These are phyloP conservation scores for Marasmius oreades DNA, from an alignment of 1,284 basidiomycete genomes.

Conservation along the genomic window DNA sequence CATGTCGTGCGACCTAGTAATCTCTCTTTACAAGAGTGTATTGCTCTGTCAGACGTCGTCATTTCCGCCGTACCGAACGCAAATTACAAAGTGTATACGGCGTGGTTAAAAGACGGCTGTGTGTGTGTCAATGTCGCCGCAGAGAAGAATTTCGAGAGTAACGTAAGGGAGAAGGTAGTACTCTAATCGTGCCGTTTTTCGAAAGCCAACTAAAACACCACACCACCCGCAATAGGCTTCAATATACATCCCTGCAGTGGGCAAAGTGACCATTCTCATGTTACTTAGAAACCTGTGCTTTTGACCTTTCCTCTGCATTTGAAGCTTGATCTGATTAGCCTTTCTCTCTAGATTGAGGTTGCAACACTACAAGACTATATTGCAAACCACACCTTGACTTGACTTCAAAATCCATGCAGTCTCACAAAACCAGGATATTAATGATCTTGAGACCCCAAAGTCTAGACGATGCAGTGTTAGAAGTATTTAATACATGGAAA, in stretches of 20 bases:
- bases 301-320: constrained; percentile 26
- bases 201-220: neutral
- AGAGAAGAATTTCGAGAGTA: constrained; percentile 95
- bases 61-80: constrained; percentile 86
- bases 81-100: constrained; percentile 88
- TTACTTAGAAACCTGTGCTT: constrained; percentile 84
- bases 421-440: neutral
- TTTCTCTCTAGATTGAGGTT: constrained; percentile 56
- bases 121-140: constrained; percentile 91
- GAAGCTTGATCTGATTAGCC: constrained; percentile 4
- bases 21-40: constrained; percentile 71
- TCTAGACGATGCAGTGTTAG: neutral
- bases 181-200: neutral
- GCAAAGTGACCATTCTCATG: constrained; percentile 97
- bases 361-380: constrained; percentile 58
- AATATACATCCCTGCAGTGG: constrained; percentile 90
- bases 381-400: neutral
- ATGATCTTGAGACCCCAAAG: neutral
- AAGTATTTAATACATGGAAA: constrained; percentile 2
- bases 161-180: constrained; percentile 84
- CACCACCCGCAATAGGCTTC: constrained; percentile 61
- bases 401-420: neutral
- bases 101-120: constrained; percentile 89
- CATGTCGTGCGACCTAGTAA: constrained; percentile 76
- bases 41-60: constrained; percentile 84